These are phyloP conservation scores for Nymphaea thermarum DNA, from an alignment of 164 flowering plant species.

Conservation along the genomic window DNA sequence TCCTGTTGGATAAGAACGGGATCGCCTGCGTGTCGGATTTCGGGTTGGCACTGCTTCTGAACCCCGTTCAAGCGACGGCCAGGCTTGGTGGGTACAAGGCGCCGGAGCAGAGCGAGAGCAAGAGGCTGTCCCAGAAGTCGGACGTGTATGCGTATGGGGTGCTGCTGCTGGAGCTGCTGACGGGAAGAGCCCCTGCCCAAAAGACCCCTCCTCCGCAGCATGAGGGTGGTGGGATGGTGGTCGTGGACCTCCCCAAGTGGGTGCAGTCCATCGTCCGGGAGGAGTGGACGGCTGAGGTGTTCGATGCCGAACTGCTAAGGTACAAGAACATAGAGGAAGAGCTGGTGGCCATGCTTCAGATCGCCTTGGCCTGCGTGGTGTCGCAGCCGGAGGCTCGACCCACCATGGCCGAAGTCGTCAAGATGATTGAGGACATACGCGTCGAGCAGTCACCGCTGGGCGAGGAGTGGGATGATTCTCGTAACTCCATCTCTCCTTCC, in stretches of 20 bases:
- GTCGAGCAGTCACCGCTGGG: slow-evolving; percentile 88
- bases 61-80: slow-evolving; percentile 68
- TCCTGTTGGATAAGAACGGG: slow-evolving; percentile 80
- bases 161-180: slow-evolving; percentile 67
- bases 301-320: slow-evolving; percentile 81
- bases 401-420: slow-evolving; percentile 62
- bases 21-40: slow-evolving; percentile 86
- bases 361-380: slow-evolving; percentile 64
- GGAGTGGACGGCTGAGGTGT: slow-evolving; percentile 96
- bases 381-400: slow-evolving; percentile 82
- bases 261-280: slow-evolving; percentile 83
- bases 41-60: slow-evolving; percentile 67
- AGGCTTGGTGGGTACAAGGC: slow-evolving; percentile 86
- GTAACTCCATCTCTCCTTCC: slow-evolving; percentile 70
- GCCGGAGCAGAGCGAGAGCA: slow-evolving; percentile 71
- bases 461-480: slow-evolving; percentile 82
- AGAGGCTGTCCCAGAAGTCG: slow-evolving; percentile 62
- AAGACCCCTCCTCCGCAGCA: slow-evolving; percentile 43
- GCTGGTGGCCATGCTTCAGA: slow-evolving; percentile 78
- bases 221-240: slow-evolving; percentile 3
- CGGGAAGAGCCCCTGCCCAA: slow-evolving; percentile 65
- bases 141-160: slow-evolving; percentile 93
- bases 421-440: slow-evolving; percentile 82
- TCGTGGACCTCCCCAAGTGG: slow-evolving; percentile 73
- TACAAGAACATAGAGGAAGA: slow-evolving; percentile 95